Evolutionary conservation across 345 rosid genomes (phyloP).

Genomic region (Gynandropsis gynandra): DNA sequence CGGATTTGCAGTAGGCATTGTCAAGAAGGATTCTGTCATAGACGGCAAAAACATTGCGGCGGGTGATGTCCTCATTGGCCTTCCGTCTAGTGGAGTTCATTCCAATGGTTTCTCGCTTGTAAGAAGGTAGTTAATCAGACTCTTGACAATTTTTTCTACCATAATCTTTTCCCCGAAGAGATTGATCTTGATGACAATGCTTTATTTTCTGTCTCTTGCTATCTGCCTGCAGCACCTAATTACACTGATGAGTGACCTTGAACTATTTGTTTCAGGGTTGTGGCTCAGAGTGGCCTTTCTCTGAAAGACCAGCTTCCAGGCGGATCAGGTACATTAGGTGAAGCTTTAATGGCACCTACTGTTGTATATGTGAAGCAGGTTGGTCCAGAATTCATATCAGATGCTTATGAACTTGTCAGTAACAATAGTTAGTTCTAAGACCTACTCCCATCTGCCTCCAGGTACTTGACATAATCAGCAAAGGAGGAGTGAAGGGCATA

Average conservation of each 20-base stretch:
- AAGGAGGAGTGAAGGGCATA: conserved; percentile 85
- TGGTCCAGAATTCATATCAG: background rate
- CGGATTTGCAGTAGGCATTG: conserved; percentile 89
- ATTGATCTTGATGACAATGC: too few relatives aligned
- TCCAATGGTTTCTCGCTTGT: conserved; percentile 95
- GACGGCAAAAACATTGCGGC: conserved; percentile 72
- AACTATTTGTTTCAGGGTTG: conserved; percentile 39
- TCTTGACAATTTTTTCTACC: background rate
- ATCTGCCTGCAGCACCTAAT: background rate
- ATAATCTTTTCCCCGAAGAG: too few relatives aligned
- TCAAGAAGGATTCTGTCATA: conserved; percentile 68
- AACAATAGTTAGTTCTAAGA: too few relatives aligned
- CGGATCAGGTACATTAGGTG: conserved; percentile 50
- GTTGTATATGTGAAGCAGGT: conserved; percentile 90
- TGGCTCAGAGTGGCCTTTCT: conserved; percentile 58
- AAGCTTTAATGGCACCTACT: conserved; percentile 94
- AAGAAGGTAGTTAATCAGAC: conserved; percentile 44
- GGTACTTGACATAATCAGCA: conserved; percentile 71
- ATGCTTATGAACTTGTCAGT: too few relatives aligned
- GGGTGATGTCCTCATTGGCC: conserved; percentile 77
- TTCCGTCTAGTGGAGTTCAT: conserved; percentile 92
- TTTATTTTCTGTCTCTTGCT: too few relatives aligned
- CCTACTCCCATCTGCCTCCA: conserved; percentile 1
- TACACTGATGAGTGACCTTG: background rate
- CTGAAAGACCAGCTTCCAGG: conserved; percentile 67